phyloP scores from a whole-genome alignment of 2,329 filamentous ascomycete species.

The Cercospora brassicicola region DNA sequence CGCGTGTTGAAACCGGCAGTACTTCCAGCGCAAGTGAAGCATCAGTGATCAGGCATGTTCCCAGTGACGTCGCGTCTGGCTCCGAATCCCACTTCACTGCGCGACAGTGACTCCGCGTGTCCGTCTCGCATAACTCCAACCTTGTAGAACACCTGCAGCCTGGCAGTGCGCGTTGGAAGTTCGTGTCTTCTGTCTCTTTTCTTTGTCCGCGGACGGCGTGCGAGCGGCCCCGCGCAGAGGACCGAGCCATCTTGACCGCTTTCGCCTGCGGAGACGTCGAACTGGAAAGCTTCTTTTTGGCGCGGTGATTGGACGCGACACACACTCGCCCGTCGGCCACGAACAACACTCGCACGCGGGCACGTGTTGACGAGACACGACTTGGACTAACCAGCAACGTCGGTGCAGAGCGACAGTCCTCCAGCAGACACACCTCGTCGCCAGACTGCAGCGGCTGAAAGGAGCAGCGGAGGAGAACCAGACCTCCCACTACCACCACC shows the following conservation, averaged over 20 bases:
- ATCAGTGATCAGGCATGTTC: constrained; percentile 8
- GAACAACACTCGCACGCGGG: not conserved
- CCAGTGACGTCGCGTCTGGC: constrained; percentile 7
- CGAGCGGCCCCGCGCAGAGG: not conserved
- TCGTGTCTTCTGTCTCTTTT: not conserved
- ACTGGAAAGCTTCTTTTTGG: not conserved
- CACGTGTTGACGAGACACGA: constrained; percentile 1
- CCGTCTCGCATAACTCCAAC: not conserved
- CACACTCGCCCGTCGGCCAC: not conserved
- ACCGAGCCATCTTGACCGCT: not conserved
- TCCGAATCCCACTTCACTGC: not conserved
- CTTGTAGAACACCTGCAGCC: not conserved
- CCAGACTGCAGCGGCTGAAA: not conserved
- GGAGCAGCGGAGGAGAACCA: constrained; percentile 2
- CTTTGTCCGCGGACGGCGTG: not conserved
- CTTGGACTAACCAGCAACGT: not conserved
- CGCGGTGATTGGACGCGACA: constrained; percentile 8
- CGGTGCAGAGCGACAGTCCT: not conserved
- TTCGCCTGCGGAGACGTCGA: constrained; percentile 3
- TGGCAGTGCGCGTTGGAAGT: not conserved
- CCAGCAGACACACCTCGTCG: not conserved
- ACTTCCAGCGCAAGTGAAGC: not conserved
- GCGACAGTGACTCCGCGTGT: not conserved
- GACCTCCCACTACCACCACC: constrained; percentile 1
- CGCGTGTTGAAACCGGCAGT: not conserved